A percentile compares a stretch with the other conserved stretches of the same genome.
phyloP scores from a whole-genome alignment of 2,329 filamentous ascomycete species.

The Penicillium aurantiogriseum region DNA sequence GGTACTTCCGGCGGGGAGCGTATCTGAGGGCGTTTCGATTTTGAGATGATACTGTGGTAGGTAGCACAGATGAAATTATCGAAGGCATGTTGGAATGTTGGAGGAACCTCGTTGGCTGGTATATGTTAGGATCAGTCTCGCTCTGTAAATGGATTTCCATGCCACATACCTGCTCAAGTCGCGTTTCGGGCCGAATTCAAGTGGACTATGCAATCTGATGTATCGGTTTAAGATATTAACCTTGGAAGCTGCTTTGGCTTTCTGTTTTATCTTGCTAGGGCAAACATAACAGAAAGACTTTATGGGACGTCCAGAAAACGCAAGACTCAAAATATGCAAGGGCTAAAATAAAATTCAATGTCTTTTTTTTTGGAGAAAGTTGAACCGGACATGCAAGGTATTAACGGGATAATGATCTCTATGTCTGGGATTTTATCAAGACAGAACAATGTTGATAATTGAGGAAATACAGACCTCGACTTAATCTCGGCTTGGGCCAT shows the following conservation, averaged over 20 bases:
- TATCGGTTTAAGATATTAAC: background rate
- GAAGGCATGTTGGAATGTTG: slow-evolving; percentile 4
- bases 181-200: background rate
- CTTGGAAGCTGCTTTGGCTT: too few species aligned
- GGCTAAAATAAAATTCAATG: background rate
- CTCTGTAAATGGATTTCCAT: background rate
- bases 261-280: background rate
- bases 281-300: background rate
- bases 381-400: background rate
- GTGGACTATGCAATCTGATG: background rate
- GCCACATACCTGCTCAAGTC: background rate
- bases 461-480: background rate
- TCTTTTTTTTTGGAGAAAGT: background rate
- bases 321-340: slow-evolving; percentile 2
- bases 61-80: background rate
- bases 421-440: background rate
- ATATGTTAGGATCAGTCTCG: background rate
- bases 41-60: background rate
- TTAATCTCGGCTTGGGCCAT: background rate
- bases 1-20: slow-evolving; percentile 5
- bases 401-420: background rate
- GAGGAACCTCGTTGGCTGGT: background rate
- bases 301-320: background rate
- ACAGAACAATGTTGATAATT: background rate
- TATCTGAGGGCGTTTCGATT: slow-evolving; percentile 1